Evolutionary conservation across 192 early-diverging fungal genomes (phyloP).

Genomic region (Powellomyces hirtus): DNA sequence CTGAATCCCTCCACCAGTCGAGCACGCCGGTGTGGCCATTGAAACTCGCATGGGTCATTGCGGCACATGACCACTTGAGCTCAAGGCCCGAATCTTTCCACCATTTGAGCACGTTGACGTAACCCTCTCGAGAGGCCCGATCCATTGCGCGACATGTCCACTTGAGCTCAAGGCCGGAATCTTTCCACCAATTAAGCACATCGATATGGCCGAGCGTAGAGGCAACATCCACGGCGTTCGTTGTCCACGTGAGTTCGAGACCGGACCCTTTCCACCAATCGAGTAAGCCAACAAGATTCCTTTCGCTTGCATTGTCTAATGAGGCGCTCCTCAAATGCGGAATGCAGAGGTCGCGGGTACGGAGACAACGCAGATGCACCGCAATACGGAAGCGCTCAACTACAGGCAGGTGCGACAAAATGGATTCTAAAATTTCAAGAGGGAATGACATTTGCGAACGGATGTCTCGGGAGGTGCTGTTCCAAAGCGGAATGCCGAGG

Average conservation of each 20-base stretch:
- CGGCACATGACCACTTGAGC: neutral
- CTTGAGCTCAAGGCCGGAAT: neutral
- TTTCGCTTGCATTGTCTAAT: neutral
- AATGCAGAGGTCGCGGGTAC: neutral
- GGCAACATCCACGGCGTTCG: neutral
- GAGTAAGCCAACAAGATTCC: neutral
- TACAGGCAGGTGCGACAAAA: too few relatives aligned
- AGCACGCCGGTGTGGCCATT: neutral
- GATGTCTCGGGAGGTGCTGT: too few relatives aligned
- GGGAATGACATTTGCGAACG: too few relatives aligned
- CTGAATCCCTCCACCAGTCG: slow-evolving; percentile 5
- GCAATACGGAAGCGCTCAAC: slow-evolving; percentile 1
- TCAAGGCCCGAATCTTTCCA: slow-evolving; percentile 1
- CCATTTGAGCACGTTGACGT: neutral
- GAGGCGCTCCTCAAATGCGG: neutral
- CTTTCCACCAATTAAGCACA: slow-evolving; percentile 1
- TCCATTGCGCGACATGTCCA: slow-evolving; percentile 3
- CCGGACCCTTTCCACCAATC: slow-evolving; percentile 17
- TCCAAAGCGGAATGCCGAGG: too few relatives aligned
- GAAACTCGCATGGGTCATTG: neutral
- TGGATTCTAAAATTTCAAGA: too few relatives aligned
- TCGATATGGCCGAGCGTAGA: neutral
- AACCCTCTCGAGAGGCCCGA: neutral
- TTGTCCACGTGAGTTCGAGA: neutral
- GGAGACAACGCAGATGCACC: neutral